phyloP scores from a whole-genome alignment of 768 basidiomycete species.

The Amanita phalloides region DNA sequence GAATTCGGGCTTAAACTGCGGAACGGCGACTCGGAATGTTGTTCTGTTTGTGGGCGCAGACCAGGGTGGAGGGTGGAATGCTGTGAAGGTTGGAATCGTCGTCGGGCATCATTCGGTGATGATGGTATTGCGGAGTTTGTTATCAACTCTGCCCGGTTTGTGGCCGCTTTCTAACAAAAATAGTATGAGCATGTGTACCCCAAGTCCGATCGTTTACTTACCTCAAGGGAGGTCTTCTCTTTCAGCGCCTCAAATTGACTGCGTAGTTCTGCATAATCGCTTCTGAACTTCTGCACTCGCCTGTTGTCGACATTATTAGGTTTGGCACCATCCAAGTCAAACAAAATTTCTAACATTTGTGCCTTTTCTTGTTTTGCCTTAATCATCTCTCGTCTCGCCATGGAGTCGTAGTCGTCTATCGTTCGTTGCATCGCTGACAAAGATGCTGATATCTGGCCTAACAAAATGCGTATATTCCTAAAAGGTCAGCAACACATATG shows the following conservation, averaged over 20 bases:
- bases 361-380: conserved; percentile 97
- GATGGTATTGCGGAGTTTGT: conserved; percentile 26
- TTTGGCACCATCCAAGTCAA: not conserved
- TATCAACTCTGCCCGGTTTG: conserved; percentile 58
- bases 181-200: not conserved
- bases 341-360: conserved; percentile 47
- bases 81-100: conserved; percentile 48
- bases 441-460: conserved; percentile 97
- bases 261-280: conserved; percentile 78
- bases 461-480: conserved; percentile 14
- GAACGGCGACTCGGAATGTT: conserved; percentile 79
- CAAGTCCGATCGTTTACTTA: conserved; percentile 11
- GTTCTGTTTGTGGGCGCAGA: conserved; percentile 36
- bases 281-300: conserved; percentile 86
- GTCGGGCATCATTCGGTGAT: conserved; percentile 49
- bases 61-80: conserved; percentile 45
- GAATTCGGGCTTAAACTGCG: conserved; percentile 45
- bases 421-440: conserved; percentile 91
- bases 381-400: conserved; percentile 94
- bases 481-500: conserved; percentile 6
- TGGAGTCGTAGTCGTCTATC: conserved; percentile 94
- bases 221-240: conserved; percentile 39
- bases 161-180: conserved; percentile 39
- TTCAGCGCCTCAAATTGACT: conserved; percentile 76
- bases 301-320: conserved; percentile 27